Evolutionary conservation across 164 flowering plant genomes (phyloP).

Genomic region (Vitis cinerea): DNA sequence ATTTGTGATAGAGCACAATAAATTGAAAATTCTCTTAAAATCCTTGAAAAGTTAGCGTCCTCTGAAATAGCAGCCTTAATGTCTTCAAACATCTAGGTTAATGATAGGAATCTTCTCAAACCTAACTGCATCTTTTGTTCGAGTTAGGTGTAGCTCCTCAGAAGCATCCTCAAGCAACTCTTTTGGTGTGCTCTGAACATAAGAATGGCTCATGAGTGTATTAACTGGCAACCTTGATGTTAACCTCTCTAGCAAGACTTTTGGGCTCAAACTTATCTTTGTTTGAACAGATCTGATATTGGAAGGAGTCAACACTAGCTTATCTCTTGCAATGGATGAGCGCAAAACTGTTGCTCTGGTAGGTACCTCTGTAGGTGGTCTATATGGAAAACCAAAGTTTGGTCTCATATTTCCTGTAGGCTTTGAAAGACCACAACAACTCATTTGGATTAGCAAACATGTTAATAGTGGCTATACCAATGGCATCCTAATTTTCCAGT

Average conservation of each 20-base stretch:
- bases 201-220: not conserved
- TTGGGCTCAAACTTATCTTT: not conserved
- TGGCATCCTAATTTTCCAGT: no score
- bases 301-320: not conserved
- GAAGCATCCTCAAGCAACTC: no score
- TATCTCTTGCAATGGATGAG: not conserved
- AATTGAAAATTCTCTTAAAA: no score
- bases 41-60: no score
- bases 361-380: not conserved
- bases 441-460: no score
- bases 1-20: no score
- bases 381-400: conserved; percentile 3
- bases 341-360: not conserved
- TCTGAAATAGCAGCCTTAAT: no score
- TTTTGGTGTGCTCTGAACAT: not conserved
- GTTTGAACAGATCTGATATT: not conserved
- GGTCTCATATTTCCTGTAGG: conserved; percentile 1
- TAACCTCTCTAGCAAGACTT: not conserved
- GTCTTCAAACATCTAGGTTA: no score
- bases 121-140: no score
- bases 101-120: no score
- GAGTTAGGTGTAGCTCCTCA: no score
- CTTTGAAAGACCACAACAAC: not conserved
- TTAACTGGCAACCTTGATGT: conserved; percentile 1
- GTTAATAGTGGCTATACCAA: no score